Base-by-base conservation (phyloP, 2,329 filamentous ascomycete genomes). In the Aspergillus quadricinctus region DNA sequence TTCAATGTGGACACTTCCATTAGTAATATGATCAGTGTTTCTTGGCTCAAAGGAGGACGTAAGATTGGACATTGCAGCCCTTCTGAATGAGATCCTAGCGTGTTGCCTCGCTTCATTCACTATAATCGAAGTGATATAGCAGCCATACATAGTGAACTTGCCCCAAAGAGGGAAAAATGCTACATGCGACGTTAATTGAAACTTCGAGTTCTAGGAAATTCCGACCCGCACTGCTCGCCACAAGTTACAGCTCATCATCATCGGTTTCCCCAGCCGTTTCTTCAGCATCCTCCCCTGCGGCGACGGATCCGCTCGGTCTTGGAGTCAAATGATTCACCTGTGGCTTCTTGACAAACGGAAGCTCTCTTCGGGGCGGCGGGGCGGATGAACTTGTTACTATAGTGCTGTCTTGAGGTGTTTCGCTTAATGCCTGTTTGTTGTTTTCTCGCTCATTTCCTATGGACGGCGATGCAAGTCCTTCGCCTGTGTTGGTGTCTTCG, bases 331-430 rank as follows among this genome's bases (percentile, higher is more conserved):
- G 28, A 43, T 61, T 50, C 25, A 54, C 31, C 27, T 55, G 27
- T 29, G 52, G 41, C 55, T 58, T 66, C 56, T 62, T 69, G 1
- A 60, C 56, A 60, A 79, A 79, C 0, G 77, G 77, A 19, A 80
- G 62, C 48, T 75, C 71, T 58, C 76, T 71, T 48, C 67, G 69
- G 1, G 76, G 76, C 11, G 78, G 77, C 17, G 70, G 68, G 11
- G 63, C 57, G 11, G 62, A 29, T 10, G 61, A 35, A 27, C 49
- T 48, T n/a, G 63, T 59, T 40, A 61, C n/a, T 46, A 45, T 40
- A 29, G 53, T 58, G 31, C 48, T 57, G 14, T 41, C 40, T 19
- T 51, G n/a, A 37, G 50, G 17, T 48, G 45, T 46, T 40, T 55
- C 46, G 14, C 21, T 17, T 49, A 49, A 31, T 28, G 2, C 23